Conservation (phyloP, 2,329 filamentous ascomycete species). For the Cytospora schulzeri region DNA sequence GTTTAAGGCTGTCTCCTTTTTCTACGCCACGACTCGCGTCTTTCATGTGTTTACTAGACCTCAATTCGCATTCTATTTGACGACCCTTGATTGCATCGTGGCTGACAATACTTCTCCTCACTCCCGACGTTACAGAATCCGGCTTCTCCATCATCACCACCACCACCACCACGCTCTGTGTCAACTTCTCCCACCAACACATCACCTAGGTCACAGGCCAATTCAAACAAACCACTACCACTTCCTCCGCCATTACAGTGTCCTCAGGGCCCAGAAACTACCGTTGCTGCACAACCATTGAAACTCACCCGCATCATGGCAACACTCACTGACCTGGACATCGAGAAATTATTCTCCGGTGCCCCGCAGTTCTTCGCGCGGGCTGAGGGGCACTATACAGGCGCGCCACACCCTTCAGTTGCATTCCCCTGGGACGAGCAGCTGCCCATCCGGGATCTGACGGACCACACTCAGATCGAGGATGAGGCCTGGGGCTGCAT, state of each 20-base stretch:
- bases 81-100: slow-evolving; percentile 14
- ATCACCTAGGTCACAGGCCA: slow-evolving; percentile 41
- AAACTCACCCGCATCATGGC: slow-evolving; percentile 62
- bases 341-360: slow-evolving; percentile 74
- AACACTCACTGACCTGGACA: slow-evolving; percentile 58
- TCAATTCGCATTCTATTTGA: slow-evolving; percentile 10
- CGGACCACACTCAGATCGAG: slow-evolving; percentile 65
- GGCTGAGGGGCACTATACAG: slow-evolving; percentile 60
- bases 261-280: not conserved
- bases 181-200: slow-evolving; percentile 31
- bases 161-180: slow-evolving; percentile 40
- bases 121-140: slow-evolving; percentile 30
- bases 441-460: slow-evolving; percentile 62
- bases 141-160: slow-evolving; percentile 34
- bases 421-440: slow-evolving; percentile 69
- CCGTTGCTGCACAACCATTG: slow-evolving; percentile 39
- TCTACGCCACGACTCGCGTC: not conserved
- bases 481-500: slow-evolving; percentile 64
- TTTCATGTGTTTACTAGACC: slow-evolving; percentile 5
- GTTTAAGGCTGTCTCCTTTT: not conserved
- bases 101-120: slow-evolving; percentile 29
- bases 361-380: slow-evolving; percentile 71
- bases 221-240: slow-evolving; percentile 60
- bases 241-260: slow-evolving; percentile 50
- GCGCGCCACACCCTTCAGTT: slow-evolving; percentile 63